These are phyloP conservation scores for Ceratocystis harringtonii DNA, from an alignment of 2,329 filamentous ascomycete genomes.

Conservation along the genomic window DNA sequence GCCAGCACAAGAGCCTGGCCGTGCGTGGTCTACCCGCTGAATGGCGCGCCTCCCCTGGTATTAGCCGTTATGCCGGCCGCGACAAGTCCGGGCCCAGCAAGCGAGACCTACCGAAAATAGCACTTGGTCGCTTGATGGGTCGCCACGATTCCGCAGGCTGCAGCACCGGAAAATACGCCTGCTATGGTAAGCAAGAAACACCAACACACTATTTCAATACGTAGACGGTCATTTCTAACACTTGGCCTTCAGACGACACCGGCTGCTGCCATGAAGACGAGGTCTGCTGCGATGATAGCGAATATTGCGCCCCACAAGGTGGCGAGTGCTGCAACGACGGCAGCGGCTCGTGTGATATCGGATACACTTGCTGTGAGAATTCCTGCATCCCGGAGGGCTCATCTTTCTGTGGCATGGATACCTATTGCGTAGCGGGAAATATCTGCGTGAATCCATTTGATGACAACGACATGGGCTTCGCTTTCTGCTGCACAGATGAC, in stretches of 20 bases:
- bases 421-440: not conserved
- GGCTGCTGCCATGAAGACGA: not conserved
- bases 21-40: not conserved
- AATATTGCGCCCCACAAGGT: not conserved
- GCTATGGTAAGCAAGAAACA: not conserved
- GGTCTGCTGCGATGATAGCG: not conserved
- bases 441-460: not conserved
- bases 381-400: not conserved
- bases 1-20: not conserved
- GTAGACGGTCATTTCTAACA: not conserved
- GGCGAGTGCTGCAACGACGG: not conserved
- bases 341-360: not conserved
- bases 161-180: not conserved
- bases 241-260: not conserved
- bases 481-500: constrained; percentile 4
- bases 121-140: not conserved
- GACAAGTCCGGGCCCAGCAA: not conserved
- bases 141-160: not conserved
- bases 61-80: not conserved
- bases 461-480: not conserved
- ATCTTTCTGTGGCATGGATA: not conserved
- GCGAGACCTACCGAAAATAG: not conserved
- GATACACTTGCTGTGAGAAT: not conserved
- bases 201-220: too few relatives aligned
- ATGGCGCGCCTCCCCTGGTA: not conserved